These are phyloP conservation scores for Colletotrichum sp. DNA, from an alignment of 2,329 filamentous ascomycete genomes.

Conservation along the genomic window DNA sequence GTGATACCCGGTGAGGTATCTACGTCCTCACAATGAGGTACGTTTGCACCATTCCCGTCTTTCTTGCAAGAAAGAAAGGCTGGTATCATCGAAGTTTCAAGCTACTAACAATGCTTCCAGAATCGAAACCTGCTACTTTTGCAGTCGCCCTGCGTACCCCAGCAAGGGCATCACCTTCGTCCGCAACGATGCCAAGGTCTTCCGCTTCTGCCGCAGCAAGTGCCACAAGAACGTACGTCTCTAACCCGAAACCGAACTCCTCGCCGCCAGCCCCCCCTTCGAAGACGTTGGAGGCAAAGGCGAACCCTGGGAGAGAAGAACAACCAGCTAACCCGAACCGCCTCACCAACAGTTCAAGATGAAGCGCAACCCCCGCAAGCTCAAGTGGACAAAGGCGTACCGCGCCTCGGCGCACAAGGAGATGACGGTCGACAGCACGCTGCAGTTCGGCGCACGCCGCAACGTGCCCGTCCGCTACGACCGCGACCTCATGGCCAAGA, in stretches of 20 bases:
- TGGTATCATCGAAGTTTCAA: background rate
- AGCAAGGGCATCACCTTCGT: conserved; percentile 55
- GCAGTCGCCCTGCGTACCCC: conserved; percentile 55
- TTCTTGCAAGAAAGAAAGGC: background rate
- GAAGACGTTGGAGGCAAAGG: no score
- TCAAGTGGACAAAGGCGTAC: conserved; percentile 97
- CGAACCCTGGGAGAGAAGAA: no score
- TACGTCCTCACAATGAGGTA: conserved; percentile 21
- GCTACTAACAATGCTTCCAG: conserved; percentile 25
- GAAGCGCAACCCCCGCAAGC: conserved; percentile 96
- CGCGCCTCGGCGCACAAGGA: conserved; percentile 80
- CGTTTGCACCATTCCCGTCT: background rate
- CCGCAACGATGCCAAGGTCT: conserved; percentile 50
- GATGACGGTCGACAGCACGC: conserved; percentile 83
- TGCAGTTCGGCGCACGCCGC: conserved; percentile 90
- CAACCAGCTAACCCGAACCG: background rate
- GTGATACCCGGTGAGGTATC: conserved; percentile 21
- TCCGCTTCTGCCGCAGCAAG: conserved; percentile 65
- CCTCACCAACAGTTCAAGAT: conserved; percentile 72
- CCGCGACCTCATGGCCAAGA: conserved; percentile 86
- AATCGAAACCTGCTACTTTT: conserved; percentile 53
- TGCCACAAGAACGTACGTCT: conserved; percentile 62
- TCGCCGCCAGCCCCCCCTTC: background rate
- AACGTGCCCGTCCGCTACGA: conserved; percentile 97
- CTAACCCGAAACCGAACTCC: background rate